Base-by-base conservation (phyloP, 352 stramenopile species). In the Phytophthora sansomeana region DNA sequence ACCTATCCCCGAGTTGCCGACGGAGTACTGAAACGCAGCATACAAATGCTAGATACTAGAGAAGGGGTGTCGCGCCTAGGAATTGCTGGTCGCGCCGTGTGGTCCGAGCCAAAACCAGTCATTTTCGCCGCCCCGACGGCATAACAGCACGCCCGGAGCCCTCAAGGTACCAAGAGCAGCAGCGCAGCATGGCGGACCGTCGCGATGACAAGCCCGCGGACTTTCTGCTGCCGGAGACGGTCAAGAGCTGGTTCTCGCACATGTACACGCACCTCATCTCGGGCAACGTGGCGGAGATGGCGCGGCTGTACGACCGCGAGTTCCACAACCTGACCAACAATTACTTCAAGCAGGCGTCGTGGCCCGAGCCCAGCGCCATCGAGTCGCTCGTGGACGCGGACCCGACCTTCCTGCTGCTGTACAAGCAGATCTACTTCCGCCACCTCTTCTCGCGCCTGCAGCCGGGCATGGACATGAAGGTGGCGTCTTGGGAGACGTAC, bases 341-440 rank as follows among this genome's bases (percentile, higher is more conserved):
- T 74, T 98, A 98, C 84, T 99, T 98, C 82, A 93, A 95, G 77
- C 93, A 97, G 77, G 85, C 83, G 30, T 83, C 93, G 56, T 99
- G 97, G 97, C 97, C 97, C 10, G 89, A 96, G 55, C 88, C 95
- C 32, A 91, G 93, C 63, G 90, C 87, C 32, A 68, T 92, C 36
- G 69, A 87, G 75, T 89, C 81, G 72, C 87, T 97, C 51, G 85
- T 96, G 72, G 81, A 96, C 67, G 76, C 82, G 56, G 84, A 98
- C 75, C 59, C 85, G 58, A 90, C 97, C 16, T 99, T 99, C 82
- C 71, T 99, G 51, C 67, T 97, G 29, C 78, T 99, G 44, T 99
- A 99, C 83, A 97, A 92, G 58, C 96, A 99, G 85, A 93, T 99
- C 65, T 98, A 97, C 66, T 98, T 98, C 63, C 94, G 96, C 33